phyloP scores from a whole-genome alignment of 2,329 filamentous ascomycete genomes.

The Aspergillus aculeatus region DNA sequence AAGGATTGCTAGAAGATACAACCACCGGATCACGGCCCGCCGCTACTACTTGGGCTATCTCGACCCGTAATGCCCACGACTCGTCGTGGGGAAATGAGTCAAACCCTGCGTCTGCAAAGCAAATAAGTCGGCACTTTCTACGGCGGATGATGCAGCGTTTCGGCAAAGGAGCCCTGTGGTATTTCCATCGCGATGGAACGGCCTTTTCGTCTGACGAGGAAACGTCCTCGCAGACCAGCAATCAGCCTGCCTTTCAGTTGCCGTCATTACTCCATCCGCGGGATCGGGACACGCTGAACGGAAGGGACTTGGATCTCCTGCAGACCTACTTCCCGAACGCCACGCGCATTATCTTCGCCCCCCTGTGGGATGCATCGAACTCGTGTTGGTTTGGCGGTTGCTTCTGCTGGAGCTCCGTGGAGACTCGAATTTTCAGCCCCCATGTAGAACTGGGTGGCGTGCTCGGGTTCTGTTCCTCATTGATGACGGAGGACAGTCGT shows the following conservation, averaged over 20 bases:
- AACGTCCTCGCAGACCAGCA: neutral
- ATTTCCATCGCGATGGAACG: conserved; percentile 16
- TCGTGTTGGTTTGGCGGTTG: conserved; percentile 41
- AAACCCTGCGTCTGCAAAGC: neutral
- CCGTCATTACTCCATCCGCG: neutral
- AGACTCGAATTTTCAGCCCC: conserved; percentile 29
- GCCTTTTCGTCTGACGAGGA: conserved; percentile 17
- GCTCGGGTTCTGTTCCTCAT: conserved; percentile 44
- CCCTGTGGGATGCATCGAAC: conserved; percentile 45
- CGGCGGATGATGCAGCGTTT: conserved; percentile 12
- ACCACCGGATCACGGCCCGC: neutral
- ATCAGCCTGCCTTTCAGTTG: neutral
- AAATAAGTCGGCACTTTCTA: conserved; percentile 8
- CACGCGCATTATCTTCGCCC: conserved; percentile 36
- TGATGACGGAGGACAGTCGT: conserved; percentile 37
- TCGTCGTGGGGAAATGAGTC: conserved; percentile 35
- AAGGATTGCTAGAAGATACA: neutral
- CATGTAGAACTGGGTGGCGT: conserved; percentile 43
- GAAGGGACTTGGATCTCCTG: neutral
- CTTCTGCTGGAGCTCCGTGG: conserved; percentile 34
- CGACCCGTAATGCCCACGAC: conserved; percentile 14
- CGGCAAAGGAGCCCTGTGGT: conserved; percentile 13
- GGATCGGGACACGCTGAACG: neutral
- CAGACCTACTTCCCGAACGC: neutral
- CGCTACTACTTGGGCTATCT: neutral